These are phyloP conservation scores for Sporothrix protearum DNA, from an alignment of 2,329 filamentous ascomycete species.

Conservation along the genomic window DNA sequence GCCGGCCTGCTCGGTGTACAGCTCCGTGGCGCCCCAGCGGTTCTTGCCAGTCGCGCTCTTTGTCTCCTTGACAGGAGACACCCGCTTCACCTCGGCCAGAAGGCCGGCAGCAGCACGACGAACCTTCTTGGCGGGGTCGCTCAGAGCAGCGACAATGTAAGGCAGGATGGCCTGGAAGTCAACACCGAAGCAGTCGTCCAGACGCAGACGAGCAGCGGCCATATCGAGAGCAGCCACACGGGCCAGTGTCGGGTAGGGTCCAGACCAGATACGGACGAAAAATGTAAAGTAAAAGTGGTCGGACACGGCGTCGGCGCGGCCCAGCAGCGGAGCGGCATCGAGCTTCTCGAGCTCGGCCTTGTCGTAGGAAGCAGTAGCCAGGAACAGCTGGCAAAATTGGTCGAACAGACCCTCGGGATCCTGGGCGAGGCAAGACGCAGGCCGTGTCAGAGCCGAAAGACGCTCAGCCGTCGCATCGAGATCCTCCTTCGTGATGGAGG, in stretches of 20 bases:
- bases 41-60: slow-evolving; percentile 23
- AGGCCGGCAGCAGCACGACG: slow-evolving; percentile 71
- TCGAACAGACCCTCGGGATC: slow-evolving; percentile 52
- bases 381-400: slow-evolving; percentile 57
- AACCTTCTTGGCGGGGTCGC: slow-evolving; percentile 71
- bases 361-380: slow-evolving; percentile 48
- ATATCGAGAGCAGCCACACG: slow-evolving; percentile 66
- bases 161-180: slow-evolving; percentile 82
- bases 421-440: slow-evolving; percentile 50
- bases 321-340: slow-evolving; percentile 53
- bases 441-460: slow-evolving; percentile 34
- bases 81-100: slow-evolving; percentile 52
- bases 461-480: slow-evolving; percentile 41
- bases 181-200: slow-evolving; percentile 45
- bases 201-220: slow-evolving; percentile 55
- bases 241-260: slow-evolving; percentile 64
- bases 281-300: slow-evolving; percentile 70
- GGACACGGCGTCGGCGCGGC: slow-evolving; percentile 52
- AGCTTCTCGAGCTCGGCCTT: slow-evolving; percentile 47
- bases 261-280: slow-evolving; percentile 70
- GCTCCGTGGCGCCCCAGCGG: slow-evolving; percentile 56
- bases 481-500: slow-evolving; percentile 32
- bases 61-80: slow-evolving; percentile 39
- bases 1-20: slow-evolving; percentile 60
- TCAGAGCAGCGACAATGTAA: slow-evolving; percentile 70